phyloP scores from a whole-genome alignment of 257 asterid genomes.

The Echites panduratus region DNA sequence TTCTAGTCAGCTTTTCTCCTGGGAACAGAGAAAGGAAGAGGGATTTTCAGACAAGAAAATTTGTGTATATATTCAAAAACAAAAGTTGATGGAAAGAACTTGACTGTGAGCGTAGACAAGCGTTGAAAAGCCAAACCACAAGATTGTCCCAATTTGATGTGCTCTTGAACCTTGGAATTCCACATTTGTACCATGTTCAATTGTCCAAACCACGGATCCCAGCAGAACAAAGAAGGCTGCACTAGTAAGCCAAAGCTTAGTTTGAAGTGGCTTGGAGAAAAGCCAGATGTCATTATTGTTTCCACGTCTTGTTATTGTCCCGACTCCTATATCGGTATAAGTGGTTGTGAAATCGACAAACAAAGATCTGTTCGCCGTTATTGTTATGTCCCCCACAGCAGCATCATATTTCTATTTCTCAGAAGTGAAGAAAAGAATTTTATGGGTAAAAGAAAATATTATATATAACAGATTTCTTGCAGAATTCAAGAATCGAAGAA shows the following conservation, averaged over 20 bases:
- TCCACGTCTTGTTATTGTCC: slow-evolving; percentile 23
- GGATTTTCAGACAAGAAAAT: too few relatives aligned
- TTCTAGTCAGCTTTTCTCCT: slow-evolving; percentile 39
- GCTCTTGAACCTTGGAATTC: slow-evolving; percentile 38
- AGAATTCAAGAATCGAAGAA: too few relatives aligned
- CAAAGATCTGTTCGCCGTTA: slow-evolving; percentile 28
- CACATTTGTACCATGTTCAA: slow-evolving; percentile 35
- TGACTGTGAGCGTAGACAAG: slow-evolving; percentile 31
- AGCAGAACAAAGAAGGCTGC: slow-evolving; percentile 22
- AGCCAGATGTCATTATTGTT: slow-evolving; percentile 31
- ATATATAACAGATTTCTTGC: too few relatives aligned
- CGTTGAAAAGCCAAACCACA: slow-evolving; percentile 34
- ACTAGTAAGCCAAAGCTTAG: slow-evolving; percentile 29
- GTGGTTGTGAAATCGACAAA: slow-evolving; percentile 46
- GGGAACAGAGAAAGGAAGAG: neutral
- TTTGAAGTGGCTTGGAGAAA: slow-evolving; percentile 37
- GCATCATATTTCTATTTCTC: slow-evolving; percentile 30
- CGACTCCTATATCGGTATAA: slow-evolving; percentile 35
- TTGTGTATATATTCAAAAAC: too few relatives aligned
- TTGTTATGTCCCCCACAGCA: slow-evolving; percentile 38
- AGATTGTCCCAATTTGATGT: slow-evolving; percentile 30
- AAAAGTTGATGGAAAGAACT: neutral
- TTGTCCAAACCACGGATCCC: slow-evolving; percentile 40
- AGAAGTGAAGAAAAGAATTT: neutral
- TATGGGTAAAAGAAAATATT: too few relatives aligned